Conservation (phyloP, 768 basidiomycete species). For the Lactarius deliciosus region DNA sequence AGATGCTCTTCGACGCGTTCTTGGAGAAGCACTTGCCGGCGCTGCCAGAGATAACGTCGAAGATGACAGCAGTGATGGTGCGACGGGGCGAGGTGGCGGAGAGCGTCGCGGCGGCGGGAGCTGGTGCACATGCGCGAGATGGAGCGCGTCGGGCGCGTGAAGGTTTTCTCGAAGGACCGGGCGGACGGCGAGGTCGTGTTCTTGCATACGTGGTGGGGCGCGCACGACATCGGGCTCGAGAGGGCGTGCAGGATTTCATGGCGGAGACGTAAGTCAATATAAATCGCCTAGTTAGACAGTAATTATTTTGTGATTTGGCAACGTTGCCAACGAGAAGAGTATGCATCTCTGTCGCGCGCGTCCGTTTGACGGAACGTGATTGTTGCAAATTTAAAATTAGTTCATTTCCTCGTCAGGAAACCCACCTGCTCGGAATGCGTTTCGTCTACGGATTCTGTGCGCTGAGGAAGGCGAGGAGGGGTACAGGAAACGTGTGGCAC, state of each 20-base stretch:
- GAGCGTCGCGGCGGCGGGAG: conserved; percentile 39
- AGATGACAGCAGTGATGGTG: conserved; percentile 29
- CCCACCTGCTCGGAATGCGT: too few species aligned
- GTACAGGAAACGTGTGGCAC: too few species aligned
- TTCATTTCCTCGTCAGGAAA: too few species aligned
- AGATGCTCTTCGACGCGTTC: conserved; percentile 63
- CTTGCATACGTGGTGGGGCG: conserved; percentile 56
- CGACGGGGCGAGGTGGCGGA: conserved; percentile 44
- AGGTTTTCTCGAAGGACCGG: conserved; percentile 49
- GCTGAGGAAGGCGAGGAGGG: too few species aligned
- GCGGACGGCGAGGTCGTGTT: conserved; percentile 48
- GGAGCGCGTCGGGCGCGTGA: conserved; percentile 49
- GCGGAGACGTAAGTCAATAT: conserved; percentile 35
- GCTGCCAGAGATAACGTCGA: conserved; percentile 40
- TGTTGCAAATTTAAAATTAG: too few species aligned
- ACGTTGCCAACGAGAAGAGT: too few species aligned
- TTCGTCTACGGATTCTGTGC: too few species aligned
- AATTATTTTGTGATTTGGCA: background rate
- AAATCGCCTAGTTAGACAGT: background rate
- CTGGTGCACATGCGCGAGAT: conserved; percentile 49
- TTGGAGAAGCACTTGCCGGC: conserved; percentile 56
- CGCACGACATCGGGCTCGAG: conserved; percentile 58
- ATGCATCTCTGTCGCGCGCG: too few species aligned
- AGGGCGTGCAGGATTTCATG: conserved; percentile 66
- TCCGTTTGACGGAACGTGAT: too few species aligned